Evolutionary conservation across 306 rosid genomes (phyloP).

Genomic region (Psophocarpus tetragonolobus): DNA sequence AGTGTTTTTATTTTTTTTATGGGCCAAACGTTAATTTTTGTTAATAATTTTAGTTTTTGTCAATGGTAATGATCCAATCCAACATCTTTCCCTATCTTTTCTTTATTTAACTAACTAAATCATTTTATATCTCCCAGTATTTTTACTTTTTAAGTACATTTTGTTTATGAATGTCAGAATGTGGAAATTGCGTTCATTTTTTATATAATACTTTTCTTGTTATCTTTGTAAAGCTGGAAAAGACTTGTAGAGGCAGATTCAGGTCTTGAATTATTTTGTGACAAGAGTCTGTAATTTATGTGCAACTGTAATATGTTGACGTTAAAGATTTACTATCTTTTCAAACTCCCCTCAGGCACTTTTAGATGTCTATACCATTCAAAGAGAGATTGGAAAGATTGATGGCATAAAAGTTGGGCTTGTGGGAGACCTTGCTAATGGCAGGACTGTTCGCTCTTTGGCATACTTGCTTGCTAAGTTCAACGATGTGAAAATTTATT

Average conservation of each 20-base stretch:
- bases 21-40: no score
- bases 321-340: background rate
- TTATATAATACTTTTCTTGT: background rate
- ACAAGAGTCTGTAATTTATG: slow-evolving; percentile 1
- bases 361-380: slow-evolving; percentile 79
- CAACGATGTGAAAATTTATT: slow-evolving; percentile 67
- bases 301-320: background rate
- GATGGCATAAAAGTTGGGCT: slow-evolving; percentile 81
- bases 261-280: slow-evolving; percentile 9
- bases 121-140: no score
- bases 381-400: slow-evolving; percentile 75
- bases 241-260: background rate
- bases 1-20: no score
- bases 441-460: slow-evolving; percentile 87
- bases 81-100: no score
- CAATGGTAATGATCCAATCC: no score
- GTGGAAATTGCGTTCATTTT: background rate
- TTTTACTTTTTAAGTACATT: background rate
- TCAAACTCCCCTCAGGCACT: slow-evolving; percentile 62
- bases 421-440: slow-evolving; percentile 90
- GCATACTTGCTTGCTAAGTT: slow-evolving; percentile 86
- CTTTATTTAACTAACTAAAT: no score
- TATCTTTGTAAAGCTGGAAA: slow-evolving; percentile 20
- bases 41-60: no score
- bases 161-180: slow-evolving; percentile 14